Evolutionary conservation across 2,329 filamentous ascomycete species (phyloP).

Genomic region (Phialemonium atrogriseum): DNA sequence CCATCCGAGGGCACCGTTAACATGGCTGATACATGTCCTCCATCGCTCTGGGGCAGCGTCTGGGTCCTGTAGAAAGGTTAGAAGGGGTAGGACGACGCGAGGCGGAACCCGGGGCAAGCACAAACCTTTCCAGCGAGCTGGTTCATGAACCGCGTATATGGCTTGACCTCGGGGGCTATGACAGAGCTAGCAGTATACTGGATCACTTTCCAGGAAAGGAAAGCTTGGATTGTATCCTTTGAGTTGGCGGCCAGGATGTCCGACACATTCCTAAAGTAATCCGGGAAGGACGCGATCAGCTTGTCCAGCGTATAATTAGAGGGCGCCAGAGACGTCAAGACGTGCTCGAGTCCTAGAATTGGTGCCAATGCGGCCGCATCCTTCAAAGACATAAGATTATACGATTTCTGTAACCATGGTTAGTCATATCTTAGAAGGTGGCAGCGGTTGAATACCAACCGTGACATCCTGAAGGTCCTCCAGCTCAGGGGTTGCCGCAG

Average conservation of each 20-base stretch:
- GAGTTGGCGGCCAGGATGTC: constrained; percentile 44
- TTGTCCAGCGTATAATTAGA: constrained; percentile 38
- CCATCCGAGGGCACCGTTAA: constrained; percentile 55
- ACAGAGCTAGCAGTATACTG: constrained; percentile 49
- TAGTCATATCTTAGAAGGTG: background rate
- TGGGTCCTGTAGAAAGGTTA: constrained; percentile 33
- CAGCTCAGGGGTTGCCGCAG: constrained; percentile 9
- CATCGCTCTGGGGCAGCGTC: constrained; percentile 56
- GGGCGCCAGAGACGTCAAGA: constrained; percentile 45
- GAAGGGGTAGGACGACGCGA: constrained; percentile 1
- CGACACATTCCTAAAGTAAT: constrained; percentile 51
- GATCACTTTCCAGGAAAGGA: constrained; percentile 59
- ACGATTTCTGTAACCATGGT: constrained; percentile 39
- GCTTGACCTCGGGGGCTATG: constrained; percentile 50
- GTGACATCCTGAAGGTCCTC: constrained; percentile 13
- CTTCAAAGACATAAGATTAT: constrained; percentile 53
- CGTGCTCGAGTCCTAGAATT: constrained; percentile 41
- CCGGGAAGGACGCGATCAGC: constrained; percentile 51
- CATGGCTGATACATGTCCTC: constrained; percentile 52
- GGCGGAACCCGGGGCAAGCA: background rate
- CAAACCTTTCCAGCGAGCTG: constrained; percentile 46
- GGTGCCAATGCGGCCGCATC: constrained; percentile 48
- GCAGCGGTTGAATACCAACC: constrained; percentile 4
- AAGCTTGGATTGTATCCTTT: constrained; percentile 44
- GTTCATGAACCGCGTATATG: constrained; percentile 52